Conservation (phyloP, 2,329 filamentous ascomycete species). For the Fusarium citri region DNA sequence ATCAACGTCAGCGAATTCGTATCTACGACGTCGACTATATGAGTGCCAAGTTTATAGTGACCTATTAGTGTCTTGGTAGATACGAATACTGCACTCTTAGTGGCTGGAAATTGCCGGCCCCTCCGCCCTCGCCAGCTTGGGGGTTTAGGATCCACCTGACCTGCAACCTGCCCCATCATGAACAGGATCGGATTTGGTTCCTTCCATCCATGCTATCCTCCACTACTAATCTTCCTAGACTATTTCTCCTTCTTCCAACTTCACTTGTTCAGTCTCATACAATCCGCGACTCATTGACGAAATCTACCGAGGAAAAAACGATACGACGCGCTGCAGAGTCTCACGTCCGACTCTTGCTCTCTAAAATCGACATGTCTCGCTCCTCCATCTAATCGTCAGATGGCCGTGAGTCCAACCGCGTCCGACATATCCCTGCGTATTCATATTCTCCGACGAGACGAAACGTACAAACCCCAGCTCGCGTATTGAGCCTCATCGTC, state of each 20-base stretch:
- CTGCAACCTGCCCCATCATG: constrained; percentile 14
- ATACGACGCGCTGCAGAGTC: constrained; percentile 1
- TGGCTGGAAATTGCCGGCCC: constrained; percentile 31
- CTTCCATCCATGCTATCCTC: not conserved
- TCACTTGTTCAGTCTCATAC: not conserved
- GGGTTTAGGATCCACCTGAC: constrained; percentile 10
- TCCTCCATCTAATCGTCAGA: constrained; percentile 34
- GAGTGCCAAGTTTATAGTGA: constrained; percentile 16
- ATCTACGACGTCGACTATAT: not conserved
- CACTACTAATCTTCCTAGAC: not conserved
- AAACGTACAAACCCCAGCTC: constrained; percentile 14
- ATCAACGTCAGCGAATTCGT: not conserved
- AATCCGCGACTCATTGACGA: not conserved
- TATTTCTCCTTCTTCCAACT: constrained; percentile 16
- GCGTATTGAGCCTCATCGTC: constrained; percentile 11
- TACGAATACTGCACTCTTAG: constrained; percentile 7
- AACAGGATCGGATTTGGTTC: constrained; percentile 12
- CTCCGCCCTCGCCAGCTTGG: constrained; percentile 17
- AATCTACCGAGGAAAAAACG: not conserved
- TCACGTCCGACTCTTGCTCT: constrained; percentile 1
- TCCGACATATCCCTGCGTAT: constrained; percentile 29
- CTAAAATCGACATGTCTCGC: constrained; percentile 34
- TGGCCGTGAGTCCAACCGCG: constrained; percentile 27
- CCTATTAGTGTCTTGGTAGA: constrained; percentile 20
- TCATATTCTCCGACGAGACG: constrained; percentile 29